phyloP scores from a whole-genome alignment of 164 flowering plant genomes.

The Magnolia changhungtana region DNA sequence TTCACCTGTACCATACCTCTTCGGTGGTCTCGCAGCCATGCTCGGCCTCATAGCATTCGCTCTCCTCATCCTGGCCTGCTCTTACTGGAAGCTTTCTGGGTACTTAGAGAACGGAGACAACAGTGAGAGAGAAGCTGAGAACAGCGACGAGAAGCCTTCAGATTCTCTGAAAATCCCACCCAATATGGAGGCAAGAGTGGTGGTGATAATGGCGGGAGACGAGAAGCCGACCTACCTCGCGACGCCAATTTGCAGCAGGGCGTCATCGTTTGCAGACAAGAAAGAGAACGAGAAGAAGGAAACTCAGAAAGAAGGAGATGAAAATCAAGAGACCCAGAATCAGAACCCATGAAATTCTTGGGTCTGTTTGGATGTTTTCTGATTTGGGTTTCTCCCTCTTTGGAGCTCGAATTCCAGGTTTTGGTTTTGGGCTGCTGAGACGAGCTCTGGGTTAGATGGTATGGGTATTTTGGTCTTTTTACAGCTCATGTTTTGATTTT shows the following conservation, averaged over 20 bases:
- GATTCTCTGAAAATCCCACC: constrained; percentile 24
- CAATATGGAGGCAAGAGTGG: constrained; percentile 43
- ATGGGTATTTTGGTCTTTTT: background rate
- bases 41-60: constrained; percentile 85
- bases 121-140: constrained; percentile 39
- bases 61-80: constrained; percentile 71
- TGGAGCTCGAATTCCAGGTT: constrained; percentile 5
- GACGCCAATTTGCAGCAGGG: constrained; percentile 50
- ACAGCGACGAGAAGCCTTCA: constrained; percentile 30
- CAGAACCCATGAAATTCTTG: constrained; percentile 15
- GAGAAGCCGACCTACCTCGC: constrained; percentile 62
- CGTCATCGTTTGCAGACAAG: constrained; percentile 36
- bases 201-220: constrained; percentile 80
- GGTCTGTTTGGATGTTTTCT: background rate
- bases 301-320: constrained; percentile 2
- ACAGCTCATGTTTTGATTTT: background rate
- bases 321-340: background rate
- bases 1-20: constrained; percentile 89
- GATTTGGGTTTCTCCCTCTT: background rate
- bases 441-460: background rate
- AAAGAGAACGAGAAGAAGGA: constrained; percentile 15
- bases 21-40: constrained; percentile 83
- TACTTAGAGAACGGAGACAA: constrained; percentile 30
- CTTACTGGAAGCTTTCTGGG: constrained; percentile 80
- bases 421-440: background rate